Conservation (phyloP, 495 filamentous ascomycete genomes). For the Neurospora sp. region DNA sequence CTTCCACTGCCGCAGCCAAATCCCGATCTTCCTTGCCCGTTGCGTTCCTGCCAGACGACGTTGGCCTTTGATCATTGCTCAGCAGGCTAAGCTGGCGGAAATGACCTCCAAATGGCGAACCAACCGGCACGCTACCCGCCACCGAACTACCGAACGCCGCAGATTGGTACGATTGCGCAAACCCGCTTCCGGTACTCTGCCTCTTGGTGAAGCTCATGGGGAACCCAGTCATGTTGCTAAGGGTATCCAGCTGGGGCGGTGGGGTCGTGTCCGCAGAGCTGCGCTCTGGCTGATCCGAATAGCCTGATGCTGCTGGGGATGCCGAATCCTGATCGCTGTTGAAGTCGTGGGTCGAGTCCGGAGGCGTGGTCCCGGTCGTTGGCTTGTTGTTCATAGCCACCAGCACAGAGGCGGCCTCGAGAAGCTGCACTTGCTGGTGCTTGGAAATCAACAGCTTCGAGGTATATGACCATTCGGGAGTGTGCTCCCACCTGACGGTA, state of each 20-base stretch:
- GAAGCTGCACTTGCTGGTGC: slow-evolving; percentile 96
- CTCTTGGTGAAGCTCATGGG: slow-evolving; percentile 43
- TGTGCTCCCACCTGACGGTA: slow-evolving; percentile 90
- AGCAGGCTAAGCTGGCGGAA: slow-evolving; percentile 44
- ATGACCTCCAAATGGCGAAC: slow-evolving; percentile 38
- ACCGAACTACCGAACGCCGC: slow-evolving; percentile 40
- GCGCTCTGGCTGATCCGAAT: slow-evolving; percentile 60
- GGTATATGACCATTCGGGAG: slow-evolving; percentile 94
- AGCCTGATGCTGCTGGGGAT: slow-evolving; percentile 68
- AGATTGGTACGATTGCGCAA: slow-evolving; percentile 81
- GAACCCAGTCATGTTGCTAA: slow-evolving; percentile 29
- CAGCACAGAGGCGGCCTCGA: slow-evolving; percentile 91
- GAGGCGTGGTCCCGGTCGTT: slow-evolving; percentile 43
- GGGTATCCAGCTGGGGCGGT: slow-evolving; percentile 48
- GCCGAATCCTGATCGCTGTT: slow-evolving; percentile 71
- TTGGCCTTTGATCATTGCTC: slow-evolving; percentile 47
- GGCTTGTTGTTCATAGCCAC: slow-evolving; percentile 72
- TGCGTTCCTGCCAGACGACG: slow-evolving; percentile 50
- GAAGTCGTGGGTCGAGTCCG: slow-evolving; percentile 51
- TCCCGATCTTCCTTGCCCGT: slow-evolving; percentile 64
- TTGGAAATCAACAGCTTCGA: slow-evolving; percentile 98
- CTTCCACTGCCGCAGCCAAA: slow-evolving; percentile 80
- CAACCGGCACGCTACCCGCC: slow-evolving; percentile 37
- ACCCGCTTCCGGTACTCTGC: slow-evolving; percentile 55
- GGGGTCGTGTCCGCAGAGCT: slow-evolving; percentile 64